Evolutionary conservation across 768 basidiomycete species (phyloP).

Genomic region (Mycena epipterygia): DNA sequence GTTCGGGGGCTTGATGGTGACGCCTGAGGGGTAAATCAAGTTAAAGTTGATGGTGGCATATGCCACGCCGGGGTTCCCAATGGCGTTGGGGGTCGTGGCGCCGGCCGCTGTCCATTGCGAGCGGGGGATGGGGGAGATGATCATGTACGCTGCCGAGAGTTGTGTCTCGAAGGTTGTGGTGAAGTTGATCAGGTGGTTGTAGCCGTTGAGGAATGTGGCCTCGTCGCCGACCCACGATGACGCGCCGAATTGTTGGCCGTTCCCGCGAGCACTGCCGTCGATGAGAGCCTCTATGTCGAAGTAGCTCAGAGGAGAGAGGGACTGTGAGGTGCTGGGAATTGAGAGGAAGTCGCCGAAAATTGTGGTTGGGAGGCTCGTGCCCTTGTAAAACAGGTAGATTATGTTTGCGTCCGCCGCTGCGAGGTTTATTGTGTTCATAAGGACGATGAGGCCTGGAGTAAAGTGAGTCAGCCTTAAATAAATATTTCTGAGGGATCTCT

Average conservation of each 20-base stretch:
- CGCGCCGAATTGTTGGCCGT: conserved; percentile 50
- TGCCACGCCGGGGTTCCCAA: conserved; percentile 21
- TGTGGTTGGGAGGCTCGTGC: conserved; percentile 45
- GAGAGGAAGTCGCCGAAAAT: conserved; percentile 56
- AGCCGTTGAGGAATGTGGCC: conserved; percentile 46
- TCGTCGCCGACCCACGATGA: conserved; percentile 45
- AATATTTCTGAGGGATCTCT: conserved; percentile 9
- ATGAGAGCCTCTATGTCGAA: conserved; percentile 44
- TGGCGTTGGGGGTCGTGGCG: background rate
- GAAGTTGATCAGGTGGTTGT: conserved; percentile 46
- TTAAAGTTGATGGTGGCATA: conserved; percentile 20
- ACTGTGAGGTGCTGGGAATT: conserved; percentile 44
- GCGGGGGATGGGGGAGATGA: conserved; percentile 52
- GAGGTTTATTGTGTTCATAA: conserved; percentile 40
- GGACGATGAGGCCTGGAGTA: conserved; percentile 32
- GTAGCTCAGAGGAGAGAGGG: conserved; percentile 50
- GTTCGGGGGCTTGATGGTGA: background rate
- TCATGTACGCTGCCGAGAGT: conserved; percentile 43
- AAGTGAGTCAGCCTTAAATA: conserved; percentile 24
- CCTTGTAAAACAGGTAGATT: conserved; percentile 53
- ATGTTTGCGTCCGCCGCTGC: conserved; percentile 39
- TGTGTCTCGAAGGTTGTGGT: conserved; percentile 39
- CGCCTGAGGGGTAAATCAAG: conserved; percentile 5
- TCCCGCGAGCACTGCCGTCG: conserved; percentile 42
- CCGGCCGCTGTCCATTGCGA: conserved; percentile 45